Evolutionary conservation across 176 grass and related monocot species (phyloP).

Genomic region (Juncus inflexus): DNA sequence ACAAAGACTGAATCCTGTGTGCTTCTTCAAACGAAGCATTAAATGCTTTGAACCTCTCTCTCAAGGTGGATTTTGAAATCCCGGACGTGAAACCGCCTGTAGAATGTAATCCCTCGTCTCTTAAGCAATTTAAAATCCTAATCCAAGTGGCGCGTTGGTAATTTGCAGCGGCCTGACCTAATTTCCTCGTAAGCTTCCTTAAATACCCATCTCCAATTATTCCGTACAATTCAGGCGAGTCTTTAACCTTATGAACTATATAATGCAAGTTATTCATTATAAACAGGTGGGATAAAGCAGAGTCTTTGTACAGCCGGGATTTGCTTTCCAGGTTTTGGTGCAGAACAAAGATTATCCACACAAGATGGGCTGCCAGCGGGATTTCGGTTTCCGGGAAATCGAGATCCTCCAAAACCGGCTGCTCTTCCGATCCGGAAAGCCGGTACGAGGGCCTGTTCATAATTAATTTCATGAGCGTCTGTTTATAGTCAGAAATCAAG

Average conservation of each 20-base stretch:
- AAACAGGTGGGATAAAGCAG: slow-evolving; percentile 63
- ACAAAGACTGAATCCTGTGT: slow-evolving; percentile 56
- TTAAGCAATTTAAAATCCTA: slow-evolving; percentile 65
- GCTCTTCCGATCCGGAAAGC: slow-evolving; percentile 25
- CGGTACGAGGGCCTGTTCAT: slow-evolving; percentile 50
- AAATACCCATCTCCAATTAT: slow-evolving; percentile 73
- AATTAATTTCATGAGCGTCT: slow-evolving; percentile 63
- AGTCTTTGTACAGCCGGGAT: slow-evolving; percentile 67
- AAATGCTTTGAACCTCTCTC: slow-evolving; percentile 84
- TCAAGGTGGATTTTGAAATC: slow-evolving; percentile 69
- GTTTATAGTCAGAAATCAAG: slow-evolving; percentile 85
- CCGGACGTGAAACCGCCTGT: slow-evolving; percentile 76
- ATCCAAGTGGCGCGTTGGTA: slow-evolving; percentile 84
- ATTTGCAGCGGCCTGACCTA: slow-evolving; percentile 43
- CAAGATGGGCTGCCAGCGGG: slow-evolving; percentile 63
- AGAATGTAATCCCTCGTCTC: slow-evolving; percentile 81
- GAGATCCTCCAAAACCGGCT: slow-evolving; percentile 40
- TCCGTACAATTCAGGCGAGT: slow-evolving; percentile 51
- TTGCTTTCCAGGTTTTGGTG: slow-evolving; percentile 78
- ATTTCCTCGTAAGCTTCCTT: slow-evolving; percentile 54
- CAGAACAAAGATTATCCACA: slow-evolving; percentile 84
- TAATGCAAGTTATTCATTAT: slow-evolving; percentile 96
- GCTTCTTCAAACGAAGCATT: slow-evolving; percentile 79
- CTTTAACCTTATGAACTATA: slow-evolving; percentile 80
- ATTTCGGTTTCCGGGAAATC: slow-evolving; percentile 60